Evolutionary conservation across 2,329 filamentous ascomycete genomes (phyloP).

Genomic region (Diaporthe citrichinensis): DNA sequence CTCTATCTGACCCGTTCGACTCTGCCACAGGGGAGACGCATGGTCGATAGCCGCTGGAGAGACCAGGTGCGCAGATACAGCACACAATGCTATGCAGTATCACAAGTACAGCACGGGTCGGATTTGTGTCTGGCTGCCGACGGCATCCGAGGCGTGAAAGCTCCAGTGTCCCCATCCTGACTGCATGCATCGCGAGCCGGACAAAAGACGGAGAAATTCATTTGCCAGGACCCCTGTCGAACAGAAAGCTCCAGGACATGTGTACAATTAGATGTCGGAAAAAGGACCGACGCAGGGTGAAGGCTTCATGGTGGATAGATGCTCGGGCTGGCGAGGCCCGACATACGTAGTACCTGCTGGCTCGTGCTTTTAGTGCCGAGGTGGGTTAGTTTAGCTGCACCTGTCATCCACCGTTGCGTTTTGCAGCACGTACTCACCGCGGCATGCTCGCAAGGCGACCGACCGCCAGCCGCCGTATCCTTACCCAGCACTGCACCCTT

Average conservation of each 20-base stretch:
- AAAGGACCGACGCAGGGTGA: slow-evolving; percentile 16
- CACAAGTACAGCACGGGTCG: slow-evolving; percentile 2
- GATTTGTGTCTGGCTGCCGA: slow-evolving; percentile 21
- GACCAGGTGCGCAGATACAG: not conserved
- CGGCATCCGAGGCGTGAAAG: slow-evolving; percentile 18
- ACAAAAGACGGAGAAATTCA: slow-evolving; percentile 40
- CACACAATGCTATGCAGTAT: slow-evolving; percentile 4
- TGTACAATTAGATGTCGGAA: not conserved
- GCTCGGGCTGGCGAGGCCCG: slow-evolving; percentile 6
- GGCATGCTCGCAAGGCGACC: not conserved
- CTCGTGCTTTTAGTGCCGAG: slow-evolving; percentile 17
- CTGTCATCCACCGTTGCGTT: not conserved
- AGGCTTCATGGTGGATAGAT: slow-evolving; percentile 20
- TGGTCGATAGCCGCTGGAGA: slow-evolving; percentile 17
- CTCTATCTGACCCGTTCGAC: not conserved
- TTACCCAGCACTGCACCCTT: slow-evolving; percentile 21
- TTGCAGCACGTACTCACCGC: slow-evolving; percentile 1
- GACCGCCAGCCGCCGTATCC: slow-evolving; percentile 1
- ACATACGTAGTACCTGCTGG: slow-evolving; percentile 20
- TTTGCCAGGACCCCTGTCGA: slow-evolving; percentile 35
- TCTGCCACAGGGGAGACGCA: slow-evolving; percentile 5
- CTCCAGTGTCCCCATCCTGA: slow-evolving; percentile 19
- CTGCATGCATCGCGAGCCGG: slow-evolving; percentile 34
- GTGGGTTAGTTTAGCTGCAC: not conserved
- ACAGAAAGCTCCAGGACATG: not conserved